A percentile compares a stretch with the other conserved stretches of the same genome.
Evolutionary conservation across 495 filamentous ascomycete species (phyloP).

Genomic region (Aspergillus heteromorphus): DNA sequence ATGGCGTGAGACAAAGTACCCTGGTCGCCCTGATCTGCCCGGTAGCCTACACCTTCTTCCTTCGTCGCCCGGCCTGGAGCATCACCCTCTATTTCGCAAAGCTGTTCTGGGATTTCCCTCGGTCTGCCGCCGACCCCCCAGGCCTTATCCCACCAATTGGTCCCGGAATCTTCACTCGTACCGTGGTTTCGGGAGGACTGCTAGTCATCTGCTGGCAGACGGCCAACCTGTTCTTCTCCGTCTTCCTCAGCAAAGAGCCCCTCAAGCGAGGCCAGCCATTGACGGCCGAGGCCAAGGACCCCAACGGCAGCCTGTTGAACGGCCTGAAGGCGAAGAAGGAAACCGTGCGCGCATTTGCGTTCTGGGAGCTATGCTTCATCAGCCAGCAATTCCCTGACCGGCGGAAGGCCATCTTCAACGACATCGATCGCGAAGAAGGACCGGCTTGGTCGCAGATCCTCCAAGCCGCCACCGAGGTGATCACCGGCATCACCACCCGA

Average conservation of each 20-base stretch:
- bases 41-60: conserved; percentile 57
- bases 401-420: conserved; percentile 77
- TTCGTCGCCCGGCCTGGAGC: conserved; percentile 61
- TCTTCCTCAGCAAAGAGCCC: conserved; percentile 73
- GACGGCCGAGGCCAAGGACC: conserved; percentile 77
- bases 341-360: conserved; percentile 64
- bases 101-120: conserved; percentile 67
- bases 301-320: conserved; percentile 82
- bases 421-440: conserved; percentile 76
- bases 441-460: conserved; percentile 78
- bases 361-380: conserved; percentile 85
- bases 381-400: conserved; percentile 65
- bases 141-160: conserved; percentile 51
- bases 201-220: conserved; percentile 68
- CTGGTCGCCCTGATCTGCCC: conserved; percentile 40
- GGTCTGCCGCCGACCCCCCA: conserved; percentile 56
- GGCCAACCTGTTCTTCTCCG: conserved; percentile 67
- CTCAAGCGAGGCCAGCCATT: conserved; percentile 79
- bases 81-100: conserved; percentile 63
- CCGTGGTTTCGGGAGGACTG: conserved; percentile 58
- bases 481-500: conserved; percentile 60
- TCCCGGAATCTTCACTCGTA: conserved; percentile 51
- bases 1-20: conserved; percentile 36
- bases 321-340: conserved; percentile 67
- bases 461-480: conserved; percentile 56